A percentile compares a stretch with the other conserved stretches of the same genome.
Conservation (phyloP, 345 rosid genomes). For the Mallotus nudiflorus region DNA sequence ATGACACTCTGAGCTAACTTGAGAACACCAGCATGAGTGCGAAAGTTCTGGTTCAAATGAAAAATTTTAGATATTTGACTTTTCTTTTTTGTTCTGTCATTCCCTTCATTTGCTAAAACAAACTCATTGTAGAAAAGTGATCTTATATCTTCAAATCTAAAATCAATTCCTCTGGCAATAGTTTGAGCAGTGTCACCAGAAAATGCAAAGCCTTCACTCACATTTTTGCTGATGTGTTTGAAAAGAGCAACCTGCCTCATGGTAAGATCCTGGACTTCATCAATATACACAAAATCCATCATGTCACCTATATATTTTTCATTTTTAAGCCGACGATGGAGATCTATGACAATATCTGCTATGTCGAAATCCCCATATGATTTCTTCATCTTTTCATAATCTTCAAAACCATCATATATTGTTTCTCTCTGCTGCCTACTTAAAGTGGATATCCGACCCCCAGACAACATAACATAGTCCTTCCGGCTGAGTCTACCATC, state of each 20-base stretch:
- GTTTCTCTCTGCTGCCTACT: slow-evolving; percentile 26
- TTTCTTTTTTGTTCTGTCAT: slow-evolving; percentile 34
- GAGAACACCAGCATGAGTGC: slow-evolving; percentile 52
- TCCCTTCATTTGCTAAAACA: slow-evolving; percentile 18
- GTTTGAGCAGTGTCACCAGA: slow-evolving; percentile 55
- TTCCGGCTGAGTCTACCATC: slow-evolving; percentile 36
- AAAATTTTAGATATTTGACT: slow-evolving; percentile 38
- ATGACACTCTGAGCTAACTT: slow-evolving; percentile 54
- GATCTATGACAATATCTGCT: slow-evolving; percentile 60
- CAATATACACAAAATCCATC: slow-evolving; percentile 55
- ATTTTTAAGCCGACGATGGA: slow-evolving; percentile 42
- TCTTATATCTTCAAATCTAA: slow-evolving; percentile 53
- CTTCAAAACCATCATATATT: slow-evolving; percentile 42
- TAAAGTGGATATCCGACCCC: slow-evolving; percentile 40
- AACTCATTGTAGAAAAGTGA: slow-evolving; percentile 47
- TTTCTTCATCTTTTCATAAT: slow-evolving; percentile 48
- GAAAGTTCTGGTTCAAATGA: slow-evolving; percentile 52
- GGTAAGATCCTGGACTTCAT: slow-evolving; percentile 68
- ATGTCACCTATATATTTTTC: slow-evolving; percentile 29
- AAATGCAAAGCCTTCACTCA: slow-evolving; percentile 51
- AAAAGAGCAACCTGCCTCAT: slow-evolving; percentile 55
- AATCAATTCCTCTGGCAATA: slow-evolving; percentile 49
- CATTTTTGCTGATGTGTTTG: slow-evolving; percentile 42
- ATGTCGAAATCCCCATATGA: slow-evolving; percentile 47
- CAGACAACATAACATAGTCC: slow-evolving; percentile 38